Base-by-base conservation (phyloP, 2,329 filamentous ascomycete genomes). In the Tolypocladium capitatum region DNA sequence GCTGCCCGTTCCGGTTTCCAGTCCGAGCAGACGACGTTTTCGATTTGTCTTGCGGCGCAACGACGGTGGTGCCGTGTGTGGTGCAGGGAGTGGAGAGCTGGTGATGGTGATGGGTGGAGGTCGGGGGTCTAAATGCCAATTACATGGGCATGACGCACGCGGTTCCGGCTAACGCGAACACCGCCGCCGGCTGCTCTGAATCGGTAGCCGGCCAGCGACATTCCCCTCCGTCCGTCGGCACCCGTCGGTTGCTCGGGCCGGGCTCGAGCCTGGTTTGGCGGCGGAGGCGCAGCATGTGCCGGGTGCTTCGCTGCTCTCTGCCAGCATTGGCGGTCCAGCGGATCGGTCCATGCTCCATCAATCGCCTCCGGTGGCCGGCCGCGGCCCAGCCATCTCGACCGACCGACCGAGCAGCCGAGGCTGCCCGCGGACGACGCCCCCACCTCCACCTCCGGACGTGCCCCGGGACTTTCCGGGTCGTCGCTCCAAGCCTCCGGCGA, bases 211-310 rank as follows among this genome's bases (percentile, higher is more conserved):
- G n/a, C n/a, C n/a, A n/a, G n/a, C n/a, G n/a, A n/a, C n/a, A n/a
- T n/a, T n/a, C n/a, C 11, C 35, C 42, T 45, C 35, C 40, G 20
- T 46, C 32, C 32, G n/a, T 64, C 62, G 63, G 63, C 58, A 62
- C 51, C 56, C 55, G 58, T 58, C 60, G 62, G 60, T 56, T 48
- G 55, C 59, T 65, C 62, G 63, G 62, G 53, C 58, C 57, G 57
- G 30, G 36, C 27, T 40, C 21, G 38, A 27, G 24, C n/a, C n/a
- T n/a, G n/a, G 21, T n/a, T 14, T 14, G 7, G 38, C n/a, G 38
- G 38, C 11, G 38, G 38, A 41, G 38, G 24, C n/a, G 38, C 24
- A 7, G 38, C 38, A 41, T 41, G 38, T 41, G 38, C 24, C n/a
- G n/a, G n/a, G n/a, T n/a, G n/a, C n/a, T n/a, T n/a, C n/a, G n/a